phyloP scores from a whole-genome alignment of 768 basidiomycete genomes.

The Tulasnella sp. region DNA sequence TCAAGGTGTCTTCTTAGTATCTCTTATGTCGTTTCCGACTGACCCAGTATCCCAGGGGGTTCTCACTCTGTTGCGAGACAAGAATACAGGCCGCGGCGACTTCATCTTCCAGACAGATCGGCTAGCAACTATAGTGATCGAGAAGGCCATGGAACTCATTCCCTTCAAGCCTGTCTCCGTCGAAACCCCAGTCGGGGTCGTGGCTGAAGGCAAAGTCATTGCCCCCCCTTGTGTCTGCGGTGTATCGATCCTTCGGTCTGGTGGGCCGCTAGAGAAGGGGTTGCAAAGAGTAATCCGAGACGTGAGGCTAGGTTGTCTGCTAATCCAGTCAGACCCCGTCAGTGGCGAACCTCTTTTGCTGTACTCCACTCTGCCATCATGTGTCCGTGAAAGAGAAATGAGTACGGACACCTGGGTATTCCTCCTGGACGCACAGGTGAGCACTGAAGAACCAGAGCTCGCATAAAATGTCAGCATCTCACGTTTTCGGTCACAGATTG shows the following conservation, averaged over 20 bases:
- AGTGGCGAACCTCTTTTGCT: slow-evolving; percentile 87
- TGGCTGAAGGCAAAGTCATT: slow-evolving; percentile 57
- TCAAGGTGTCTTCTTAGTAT: slow-evolving; percentile 48
- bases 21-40: neutral
- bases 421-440: slow-evolving; percentile 82
- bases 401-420: slow-evolving; percentile 77
- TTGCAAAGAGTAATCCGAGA: slow-evolving; percentile 84
- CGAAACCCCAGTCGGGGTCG: slow-evolving; percentile 59
- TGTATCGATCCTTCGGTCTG: slow-evolving; percentile 84
- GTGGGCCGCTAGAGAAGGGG: slow-evolving; percentile 86
- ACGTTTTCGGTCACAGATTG: slow-evolving; percentile 53
- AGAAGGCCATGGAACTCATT: slow-evolving; percentile 77
- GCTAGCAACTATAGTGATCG: slow-evolving; percentile 76
- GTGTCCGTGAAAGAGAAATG: slow-evolving; percentile 58
- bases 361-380: slow-evolving; percentile 72
- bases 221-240: slow-evolving; percentile 74
- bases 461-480: neutral
- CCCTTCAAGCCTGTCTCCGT: slow-evolving; percentile 62
- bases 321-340: slow-evolving; percentile 81
- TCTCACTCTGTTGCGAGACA: slow-evolving; percentile 77
- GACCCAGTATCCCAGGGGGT: slow-evolving; percentile 59
- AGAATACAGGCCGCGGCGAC: slow-evolving; percentile 66
- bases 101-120: slow-evolving; percentile 92
- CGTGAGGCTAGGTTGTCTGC: slow-evolving; percentile 78
- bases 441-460: neutral